A percentile compares a stretch with the other conserved stretches of the same genome.
phyloP scores from a whole-genome alignment of 2,329 filamentous ascomycete species.

The Beauveria bassiana region DNA sequence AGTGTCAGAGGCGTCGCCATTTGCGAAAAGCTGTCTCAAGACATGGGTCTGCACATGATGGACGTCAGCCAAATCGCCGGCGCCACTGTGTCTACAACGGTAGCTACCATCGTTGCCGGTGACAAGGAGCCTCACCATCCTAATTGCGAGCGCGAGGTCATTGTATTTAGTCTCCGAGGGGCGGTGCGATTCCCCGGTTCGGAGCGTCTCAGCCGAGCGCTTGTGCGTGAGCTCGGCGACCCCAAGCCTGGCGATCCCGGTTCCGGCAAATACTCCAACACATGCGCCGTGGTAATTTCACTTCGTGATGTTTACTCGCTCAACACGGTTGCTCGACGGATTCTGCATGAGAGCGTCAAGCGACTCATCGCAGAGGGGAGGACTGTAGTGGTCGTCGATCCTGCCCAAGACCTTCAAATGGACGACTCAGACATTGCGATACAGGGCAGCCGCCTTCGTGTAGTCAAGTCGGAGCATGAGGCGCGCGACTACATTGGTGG shows the following conservation, averaged over 20 bases:
- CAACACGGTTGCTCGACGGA: conserved; percentile 21
- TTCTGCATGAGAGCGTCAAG: conserved; percentile 22
- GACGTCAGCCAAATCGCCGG: conserved; percentile 25
- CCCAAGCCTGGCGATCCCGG: conserved; percentile 18
- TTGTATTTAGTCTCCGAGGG: conserved; percentile 25
- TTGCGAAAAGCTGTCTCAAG: conserved; percentile 23
- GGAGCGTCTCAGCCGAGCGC: conserved; percentile 24
- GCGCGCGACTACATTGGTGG: conserved; percentile 23
- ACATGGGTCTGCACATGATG: conserved; percentile 30
- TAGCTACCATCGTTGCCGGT: conserved; percentile 23
- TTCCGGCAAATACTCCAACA: conserved; percentile 18
- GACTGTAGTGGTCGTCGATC: conserved; percentile 25
- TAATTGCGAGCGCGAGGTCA: conserved; percentile 21
- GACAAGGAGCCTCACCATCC: conserved; percentile 18
- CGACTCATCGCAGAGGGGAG: conserved; percentile 19
- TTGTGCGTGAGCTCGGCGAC: conserved; percentile 21
- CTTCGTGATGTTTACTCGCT: conserved; percentile 26
- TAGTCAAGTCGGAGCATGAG: conserved; percentile 21
- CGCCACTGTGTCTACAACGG: conserved; percentile 22
- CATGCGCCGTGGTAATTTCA: conserved; percentile 25
- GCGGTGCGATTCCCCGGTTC: conserved; percentile 27
- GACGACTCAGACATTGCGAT: conserved; percentile 10
- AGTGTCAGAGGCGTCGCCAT: conserved; percentile 26
- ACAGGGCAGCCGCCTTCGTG: conserved; percentile 7
- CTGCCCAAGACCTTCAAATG: conserved; percentile 18